These are phyloP conservation scores for Paraglomus brasilianum DNA, from an alignment of 192 early-diverging fungal genomes.

Conservation along the genomic window DNA sequence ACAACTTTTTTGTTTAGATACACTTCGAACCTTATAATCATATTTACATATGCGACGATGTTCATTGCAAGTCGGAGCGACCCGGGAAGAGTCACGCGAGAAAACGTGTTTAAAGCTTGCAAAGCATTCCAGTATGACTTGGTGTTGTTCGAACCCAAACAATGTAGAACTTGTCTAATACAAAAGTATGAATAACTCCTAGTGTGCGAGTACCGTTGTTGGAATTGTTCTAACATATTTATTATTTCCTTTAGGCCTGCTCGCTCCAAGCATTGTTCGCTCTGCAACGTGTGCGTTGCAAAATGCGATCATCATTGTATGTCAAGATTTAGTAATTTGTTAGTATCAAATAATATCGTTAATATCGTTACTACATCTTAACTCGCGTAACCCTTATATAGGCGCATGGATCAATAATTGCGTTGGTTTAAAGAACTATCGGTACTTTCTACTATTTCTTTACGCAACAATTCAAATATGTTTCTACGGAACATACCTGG, in stretches of 20 bases:
- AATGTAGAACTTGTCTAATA: slow-evolving; percentile 51
- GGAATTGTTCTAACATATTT: not conserved
- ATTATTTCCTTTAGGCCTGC: slow-evolving; percentile 42
- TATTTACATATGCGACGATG: slow-evolving; percentile 45
- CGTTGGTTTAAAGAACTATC: slow-evolving; percentile 53
- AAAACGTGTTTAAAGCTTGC: slow-evolving; percentile 43
- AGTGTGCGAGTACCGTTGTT: not conserved
- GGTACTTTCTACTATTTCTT: slow-evolving; percentile 52
- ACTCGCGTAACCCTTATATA: slow-evolving; percentile 2
- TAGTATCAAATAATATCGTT: not conserved
- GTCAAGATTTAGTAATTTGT: slow-evolving; percentile 9
- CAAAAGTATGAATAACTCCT: slow-evolving; percentile 42
- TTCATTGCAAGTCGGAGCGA: slow-evolving; percentile 46
- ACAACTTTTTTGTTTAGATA: slow-evolving; percentile 29
- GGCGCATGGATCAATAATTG: slow-evolving; percentile 55
- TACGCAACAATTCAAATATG: slow-evolving; percentile 49
- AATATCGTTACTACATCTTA: not conserved
- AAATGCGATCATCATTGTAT: slow-evolving; percentile 53
- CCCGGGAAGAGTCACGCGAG: slow-evolving; percentile 45
- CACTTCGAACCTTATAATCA: slow-evolving; percentile 43
- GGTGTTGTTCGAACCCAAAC: slow-evolving; percentile 48
- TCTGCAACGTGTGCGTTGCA: slow-evolving; percentile 53
- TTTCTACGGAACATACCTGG: slow-evolving; percentile 48
- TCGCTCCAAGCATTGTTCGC: slow-evolving; percentile 56
- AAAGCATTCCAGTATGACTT: slow-evolving; percentile 47